Evolutionary conservation across 1,284 basidiomycete species (phyloP), one percentile per base, ranked within the genome.

Genomic region (Ustilago cynodontis): DNA sequence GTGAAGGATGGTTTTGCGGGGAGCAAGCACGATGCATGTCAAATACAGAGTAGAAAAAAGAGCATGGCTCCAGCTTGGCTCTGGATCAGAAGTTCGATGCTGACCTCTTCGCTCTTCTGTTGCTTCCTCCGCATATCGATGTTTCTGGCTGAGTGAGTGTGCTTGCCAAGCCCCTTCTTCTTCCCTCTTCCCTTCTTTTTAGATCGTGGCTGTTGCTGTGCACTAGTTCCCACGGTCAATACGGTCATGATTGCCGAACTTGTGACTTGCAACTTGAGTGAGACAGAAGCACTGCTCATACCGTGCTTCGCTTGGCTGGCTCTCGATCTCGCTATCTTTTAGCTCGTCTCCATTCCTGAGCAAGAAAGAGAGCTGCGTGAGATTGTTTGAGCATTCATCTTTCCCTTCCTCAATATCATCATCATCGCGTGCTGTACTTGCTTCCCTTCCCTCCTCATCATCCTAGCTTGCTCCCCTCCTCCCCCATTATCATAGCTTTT

Each of bases 301-400:
- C n/a, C n/a, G n/a, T n/a, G n/a, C 39, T 56, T 56, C 39, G 5
- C 9, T 3, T n/a, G 26, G 31, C 31, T 33, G 31, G 5, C 31
- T 9, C 20, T 54, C 60, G 60, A 62, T 55, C 51, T 55, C 53
- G 45, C 54, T 56, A 56, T 56, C 61, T 39, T 57, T 39, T 7
- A 13, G 9, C 43, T 26, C 59, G 53, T 29, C 51, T 47, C 22
- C 51, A 45, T 39, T 29, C 54, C 11, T 43, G 31, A 33, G 31
- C 31, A 33, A 33, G 31, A n/a, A n/a, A n/a, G n/a, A n/a, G n/a
- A n/a, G n/a, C n/a, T n/a, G n/a, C n/a, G n/a, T n/a, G n/a, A n/a
- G n/a, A n/a, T n/a, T n/a, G 31, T 11, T 13, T 26, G 26, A 11
- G 37, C 18, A 33, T 33, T 33, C 31, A 33, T 33, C 31, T 33